Percentiles rank a stretch among this genome's conserved stretches.
phyloP scores from a whole-genome alignment of 768 basidiomycete species.

The Trametes maxima region DNA sequence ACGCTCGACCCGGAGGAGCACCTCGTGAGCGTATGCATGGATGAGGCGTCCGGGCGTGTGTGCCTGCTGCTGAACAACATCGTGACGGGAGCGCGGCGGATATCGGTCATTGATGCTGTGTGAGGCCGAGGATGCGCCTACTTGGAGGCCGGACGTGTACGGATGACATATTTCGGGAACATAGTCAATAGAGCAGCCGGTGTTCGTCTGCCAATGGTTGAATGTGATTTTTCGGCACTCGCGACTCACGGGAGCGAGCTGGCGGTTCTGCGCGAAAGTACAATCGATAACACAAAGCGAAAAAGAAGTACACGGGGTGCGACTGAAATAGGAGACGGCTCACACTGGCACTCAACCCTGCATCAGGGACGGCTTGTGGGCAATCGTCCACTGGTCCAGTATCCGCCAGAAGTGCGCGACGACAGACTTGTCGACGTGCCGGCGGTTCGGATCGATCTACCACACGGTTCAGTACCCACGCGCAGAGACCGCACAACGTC shows the following conservation, averaged over 20 bases:
- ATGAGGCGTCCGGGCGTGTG: constrained; percentile 19
- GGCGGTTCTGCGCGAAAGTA: no score
- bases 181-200: not conserved
- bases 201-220: not conserved
- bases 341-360: constrained; percentile 34
- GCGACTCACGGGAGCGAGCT: not conserved
- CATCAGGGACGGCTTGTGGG: constrained; percentile 80
- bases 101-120: constrained; percentile 19
- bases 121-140: not conserved
- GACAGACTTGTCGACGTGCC: constrained; percentile 92
- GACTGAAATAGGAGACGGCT: no score
- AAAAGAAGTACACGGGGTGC: no score
- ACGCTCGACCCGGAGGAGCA: constrained; percentile 19
- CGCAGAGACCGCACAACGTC: not conserved
- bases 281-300: no score
- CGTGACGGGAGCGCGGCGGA: constrained; percentile 16
- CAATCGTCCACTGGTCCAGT: constrained; percentile 81
- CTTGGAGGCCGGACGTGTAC: not conserved
- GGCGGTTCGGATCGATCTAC: constrained; percentile 86
- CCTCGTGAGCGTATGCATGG: constrained; percentile 19
- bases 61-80: constrained; percentile 21
- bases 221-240: no score
- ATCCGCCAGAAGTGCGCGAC: constrained; percentile 97
- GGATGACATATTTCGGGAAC: not conserved
- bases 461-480: not conserved